Evolutionary conservation across 1,284 basidiomycete species (phyloP), one percentile per base, ranked within the genome.

Genomic region (Mycosarcoma mackinlayi): DNA sequence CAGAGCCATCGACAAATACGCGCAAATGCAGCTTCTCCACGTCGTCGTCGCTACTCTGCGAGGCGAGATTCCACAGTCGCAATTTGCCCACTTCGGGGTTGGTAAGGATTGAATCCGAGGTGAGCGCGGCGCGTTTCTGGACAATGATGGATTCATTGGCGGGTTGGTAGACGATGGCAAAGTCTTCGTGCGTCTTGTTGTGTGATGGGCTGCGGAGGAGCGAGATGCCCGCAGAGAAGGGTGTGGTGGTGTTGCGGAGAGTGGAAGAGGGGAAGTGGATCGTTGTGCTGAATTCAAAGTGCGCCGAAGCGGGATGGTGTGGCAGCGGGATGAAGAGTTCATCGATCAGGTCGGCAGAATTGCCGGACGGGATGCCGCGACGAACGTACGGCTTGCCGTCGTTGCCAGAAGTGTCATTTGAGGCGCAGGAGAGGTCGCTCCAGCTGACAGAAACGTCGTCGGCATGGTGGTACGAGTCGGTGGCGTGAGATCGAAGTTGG

Each of bases 1-100:
- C 57, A 1, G 56, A 60, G 13, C 67, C 67, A 23, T 70, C 67
- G 28, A 70, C 53, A 33, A 70, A 70, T 14, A 70, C 23, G 7
- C 67, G 33, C 25, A 70, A 30, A n/a, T 52, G 44, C 10, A 70
- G 21, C 1, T 30, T 19, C 19, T 63, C 40, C 11, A 38, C 13
- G 23, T n/a, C 45, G n/a, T n/a, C n/a, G n/a, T n/a, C n/a, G n/a
- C n/a, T n/a, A n/a, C n/a, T n/a, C n/a, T n/a, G n/a, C n/a, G 45
- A 30, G 10, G 6, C 11, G 28, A 45, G 19, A 19, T 59, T 31
- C 67, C 67, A 70, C n/a, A 70, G 50, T 4, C 67, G 56, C 10
- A 70, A 23, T 13, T 60, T 60, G 30, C 67, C 67, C 3, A 57
- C 25, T 23, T 61, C 48, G 3, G 67, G 61, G 1, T 41, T 40